These are phyloP conservation scores for Tetracladium maxilliforme DNA, from an alignment of 2,329 filamentous ascomycete genomes.

Conservation along the genomic window DNA sequence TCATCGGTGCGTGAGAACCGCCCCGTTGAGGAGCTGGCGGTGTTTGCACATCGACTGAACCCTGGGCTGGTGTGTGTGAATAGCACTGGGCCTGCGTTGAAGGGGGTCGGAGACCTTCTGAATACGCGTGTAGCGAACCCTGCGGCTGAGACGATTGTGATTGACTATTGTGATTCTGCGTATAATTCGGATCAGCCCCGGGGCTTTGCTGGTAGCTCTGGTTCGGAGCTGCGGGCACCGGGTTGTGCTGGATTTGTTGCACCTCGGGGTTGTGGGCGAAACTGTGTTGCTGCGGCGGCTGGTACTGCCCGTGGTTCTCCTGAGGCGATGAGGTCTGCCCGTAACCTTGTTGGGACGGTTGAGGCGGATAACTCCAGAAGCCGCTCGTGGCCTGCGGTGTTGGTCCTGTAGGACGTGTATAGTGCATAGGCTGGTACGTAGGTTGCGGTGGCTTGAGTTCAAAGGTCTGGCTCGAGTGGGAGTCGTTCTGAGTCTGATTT, in stretches of 20 bases:
- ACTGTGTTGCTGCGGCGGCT: constrained; percentile 1
- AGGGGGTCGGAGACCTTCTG: not conserved
- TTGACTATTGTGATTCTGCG: constrained; percentile 5
- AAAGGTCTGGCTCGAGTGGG: constrained; percentile 1
- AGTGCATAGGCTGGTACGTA: no score
- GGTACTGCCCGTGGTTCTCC: not conserved
- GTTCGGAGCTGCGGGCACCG: constrained; percentile 1
- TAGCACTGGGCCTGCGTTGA: not conserved
- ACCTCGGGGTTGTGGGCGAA: constrained; percentile 1
- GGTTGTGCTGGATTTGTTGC: not conserved
- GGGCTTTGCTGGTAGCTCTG: constrained; percentile 2
- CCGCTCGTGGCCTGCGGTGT: no score
- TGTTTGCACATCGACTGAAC: no score
- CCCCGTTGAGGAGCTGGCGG: not conserved
- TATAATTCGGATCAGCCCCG: no score
- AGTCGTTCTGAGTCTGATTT: not conserved
- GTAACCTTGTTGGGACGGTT: no score
- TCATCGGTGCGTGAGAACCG: no score
- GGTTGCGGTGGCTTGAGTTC: not conserved
- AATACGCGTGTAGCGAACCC: constrained; percentile 4
- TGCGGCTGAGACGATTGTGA: constrained; percentile 10
- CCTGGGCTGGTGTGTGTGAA: no score
- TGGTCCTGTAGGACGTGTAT: no score
- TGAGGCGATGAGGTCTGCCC: not conserved
- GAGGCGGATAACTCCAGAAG: no score